phyloP scores from a whole-genome alignment of 2,329 filamentous ascomycete genomes.

The Cladosporium sp. region DNA sequence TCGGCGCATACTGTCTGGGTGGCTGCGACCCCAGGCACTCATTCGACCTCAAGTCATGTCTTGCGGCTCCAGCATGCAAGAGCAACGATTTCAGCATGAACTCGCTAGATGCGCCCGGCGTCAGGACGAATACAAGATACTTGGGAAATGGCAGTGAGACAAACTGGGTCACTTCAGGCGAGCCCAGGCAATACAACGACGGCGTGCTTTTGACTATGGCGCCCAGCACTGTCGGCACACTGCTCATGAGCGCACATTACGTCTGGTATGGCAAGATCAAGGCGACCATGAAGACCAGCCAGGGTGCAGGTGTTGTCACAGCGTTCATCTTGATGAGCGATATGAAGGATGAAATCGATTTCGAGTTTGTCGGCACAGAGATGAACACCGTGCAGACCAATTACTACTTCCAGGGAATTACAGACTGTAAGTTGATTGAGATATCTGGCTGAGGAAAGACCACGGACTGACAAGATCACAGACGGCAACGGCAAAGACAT shows the following conservation, averaged over 20 bases:
- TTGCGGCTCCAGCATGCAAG: constrained; percentile 79
- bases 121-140: constrained; percentile 75
- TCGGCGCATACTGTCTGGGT: constrained; percentile 91
- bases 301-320: constrained; percentile 87
- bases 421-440: constrained; percentile 69
- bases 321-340: constrained; percentile 95
- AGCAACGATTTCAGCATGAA: constrained; percentile 72
- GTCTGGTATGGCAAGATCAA: constrained; percentile 97
- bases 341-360: constrained; percentile 98
- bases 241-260: constrained; percentile 81
- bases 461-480: constrained; percentile 40
- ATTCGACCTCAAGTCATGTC: constrained; percentile 78
- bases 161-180: constrained; percentile 88
- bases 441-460: not conserved
- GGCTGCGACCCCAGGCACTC: constrained; percentile 91
- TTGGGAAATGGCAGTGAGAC: constrained; percentile 76
- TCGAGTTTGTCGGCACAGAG: constrained; percentile 86
- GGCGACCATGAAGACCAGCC: constrained; percentile 79
- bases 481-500: constrained; percentile 76
- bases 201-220: constrained; percentile 83
- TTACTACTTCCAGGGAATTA: constrained; percentile 94
- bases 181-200: constrained; percentile 66
- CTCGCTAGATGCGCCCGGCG: constrained; percentile 59
- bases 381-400: constrained; percentile 82
- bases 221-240: constrained; percentile 77